Evolutionary conservation across 106 monocot genomes (phyloP).

Genomic region (Dioscorea zingiberensis): DNA sequence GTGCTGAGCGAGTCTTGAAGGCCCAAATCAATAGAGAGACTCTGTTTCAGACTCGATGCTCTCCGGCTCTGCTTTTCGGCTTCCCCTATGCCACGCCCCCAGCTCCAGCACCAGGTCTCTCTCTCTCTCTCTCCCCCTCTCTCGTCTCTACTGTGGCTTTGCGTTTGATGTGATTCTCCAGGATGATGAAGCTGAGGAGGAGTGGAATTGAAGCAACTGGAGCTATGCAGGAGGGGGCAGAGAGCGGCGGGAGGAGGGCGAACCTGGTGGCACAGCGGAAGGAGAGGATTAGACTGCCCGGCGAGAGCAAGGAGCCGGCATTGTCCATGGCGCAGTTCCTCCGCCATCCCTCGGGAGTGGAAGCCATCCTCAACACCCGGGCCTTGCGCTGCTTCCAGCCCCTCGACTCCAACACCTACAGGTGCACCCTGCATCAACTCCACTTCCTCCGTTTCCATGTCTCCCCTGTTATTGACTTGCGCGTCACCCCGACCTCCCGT

Average conservation of each 20-base stretch:
- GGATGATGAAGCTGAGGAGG: neutral
- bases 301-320: conserved; percentile 3
- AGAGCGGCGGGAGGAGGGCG: conserved; percentile 20
- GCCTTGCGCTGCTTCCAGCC: conserved; percentile 45
- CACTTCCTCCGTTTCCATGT: conserved; percentile 58
- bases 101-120: too few relatives aligned
- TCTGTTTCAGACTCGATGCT: too few relatives aligned
- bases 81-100: too few relatives aligned
- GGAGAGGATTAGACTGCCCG: conserved; percentile 44
- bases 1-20: too few relatives aligned
- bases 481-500: conserved; percentile 38
- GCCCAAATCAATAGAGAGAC: too few relatives aligned
- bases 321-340: conserved; percentile 50
- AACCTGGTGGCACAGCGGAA: conserved; percentile 38
- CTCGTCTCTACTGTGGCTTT: too few relatives aligned
- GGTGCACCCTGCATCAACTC: conserved; percentile 65
- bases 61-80: too few relatives aligned
- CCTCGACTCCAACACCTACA: conserved; percentile 45
- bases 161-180: too few relatives aligned
- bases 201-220: neutral
- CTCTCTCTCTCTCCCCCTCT: too few relatives aligned
- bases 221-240: too few relatives aligned
- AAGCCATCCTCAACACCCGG: conserved; percentile 60
- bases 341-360: conserved; percentile 49
- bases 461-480: conserved; percentile 59